Percentiles rank a stretch among this genome's conserved stretches.
phyloP scores from a whole-genome alignment of 192 early-diverging fungal species.

The Powellomyces hirtus region DNA sequence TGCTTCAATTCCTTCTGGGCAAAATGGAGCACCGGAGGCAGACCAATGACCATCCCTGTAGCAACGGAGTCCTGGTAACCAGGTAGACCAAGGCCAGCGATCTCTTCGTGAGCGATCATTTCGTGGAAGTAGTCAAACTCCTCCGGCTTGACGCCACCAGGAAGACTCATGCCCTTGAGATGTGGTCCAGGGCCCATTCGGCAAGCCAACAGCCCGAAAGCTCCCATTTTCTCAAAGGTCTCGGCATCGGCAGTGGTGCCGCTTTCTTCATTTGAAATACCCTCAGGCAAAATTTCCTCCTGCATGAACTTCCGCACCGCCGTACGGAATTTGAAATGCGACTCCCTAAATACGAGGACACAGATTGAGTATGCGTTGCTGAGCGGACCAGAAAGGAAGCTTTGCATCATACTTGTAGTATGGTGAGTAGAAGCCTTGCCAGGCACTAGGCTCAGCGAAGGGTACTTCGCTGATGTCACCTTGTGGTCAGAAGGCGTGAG shows the following conservation, averaged over 20 bases:
- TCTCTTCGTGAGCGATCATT: constrained; percentile 46
- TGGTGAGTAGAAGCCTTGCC: constrained; percentile 40
- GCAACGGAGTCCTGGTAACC: constrained; percentile 38
- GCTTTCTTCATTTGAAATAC: constrained; percentile 20
- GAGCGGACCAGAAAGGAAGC: no score
- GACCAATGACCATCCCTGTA: constrained; percentile 39
- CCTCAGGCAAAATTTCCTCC: constrained; percentile 27
- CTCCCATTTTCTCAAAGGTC: constrained; percentile 36
- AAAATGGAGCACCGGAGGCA: constrained; percentile 47
- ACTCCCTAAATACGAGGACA: constrained; percentile 10
- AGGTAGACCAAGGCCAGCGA: constrained; percentile 29
- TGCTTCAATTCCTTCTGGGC: constrained; percentile 29
- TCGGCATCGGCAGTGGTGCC: constrained; percentile 29
- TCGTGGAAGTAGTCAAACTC: constrained; percentile 60
- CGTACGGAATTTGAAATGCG: constrained; percentile 27
- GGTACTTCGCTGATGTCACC: constrained; percentile 35
- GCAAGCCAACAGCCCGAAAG: constrained; percentile 28
- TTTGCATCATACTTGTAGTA: constrained; percentile 32
- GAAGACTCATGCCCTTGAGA: constrained; percentile 35
- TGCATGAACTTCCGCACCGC: constrained; percentile 38
- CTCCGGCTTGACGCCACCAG: constrained; percentile 46
- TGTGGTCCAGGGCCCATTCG: constrained; percentile 47
- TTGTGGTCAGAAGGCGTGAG: not conserved
- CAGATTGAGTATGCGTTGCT: not conserved
- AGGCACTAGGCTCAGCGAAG: constrained; percentile 32